A percentile compares a stretch with the other conserved stretches of the same genome.
Evolutionary conservation across 1,284 basidiomycete genomes (phyloP).

Genomic region (Ganoderma sp.): DNA sequence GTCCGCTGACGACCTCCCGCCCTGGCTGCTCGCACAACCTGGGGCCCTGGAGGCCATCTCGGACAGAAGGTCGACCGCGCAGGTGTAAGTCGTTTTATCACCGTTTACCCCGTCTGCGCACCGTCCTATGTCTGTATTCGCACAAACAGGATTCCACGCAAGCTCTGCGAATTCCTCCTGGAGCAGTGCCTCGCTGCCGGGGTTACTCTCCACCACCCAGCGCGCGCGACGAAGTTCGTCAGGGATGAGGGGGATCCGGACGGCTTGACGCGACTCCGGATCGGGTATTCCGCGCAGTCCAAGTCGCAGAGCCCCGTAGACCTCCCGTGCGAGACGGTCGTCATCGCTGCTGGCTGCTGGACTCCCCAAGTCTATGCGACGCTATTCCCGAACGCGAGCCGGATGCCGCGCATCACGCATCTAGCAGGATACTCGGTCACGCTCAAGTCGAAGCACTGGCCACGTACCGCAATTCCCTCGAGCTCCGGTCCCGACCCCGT

Average conservation of each 20-base stretch:
- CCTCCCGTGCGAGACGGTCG: constrained; percentile 50
- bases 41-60: constrained; percentile 39
- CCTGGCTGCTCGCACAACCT: constrained; percentile 38
- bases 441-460: constrained; percentile 41
- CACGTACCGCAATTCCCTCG: constrained; percentile 20
- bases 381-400: constrained; percentile 50
- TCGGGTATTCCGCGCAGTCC: constrained; percentile 36
- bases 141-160: constrained; percentile 47
- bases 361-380: constrained; percentile 56
- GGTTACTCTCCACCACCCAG: constrained; percentile 48
- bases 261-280: constrained; percentile 27
- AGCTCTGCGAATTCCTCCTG: constrained; percentile 59
- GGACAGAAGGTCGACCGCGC: constrained; percentile 50
- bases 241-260: constrained; percentile 20
- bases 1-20: constrained; percentile 27
- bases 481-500: constrained; percentile 13
- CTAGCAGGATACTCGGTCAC: constrained; percentile 43
- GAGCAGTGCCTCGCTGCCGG: constrained; percentile 48
- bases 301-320: constrained; percentile 31
- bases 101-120: background rate
- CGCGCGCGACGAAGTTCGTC: constrained; percentile 38
- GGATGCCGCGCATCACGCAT: constrained; percentile 40
- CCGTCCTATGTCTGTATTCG: constrained; percentile 12
- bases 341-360: constrained; percentile 70
- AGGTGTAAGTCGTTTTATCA: constrained; percentile 45